phyloP scores from a whole-genome alignment of 2,329 filamentous ascomycete species.

The Talaromyces sp. region DNA sequence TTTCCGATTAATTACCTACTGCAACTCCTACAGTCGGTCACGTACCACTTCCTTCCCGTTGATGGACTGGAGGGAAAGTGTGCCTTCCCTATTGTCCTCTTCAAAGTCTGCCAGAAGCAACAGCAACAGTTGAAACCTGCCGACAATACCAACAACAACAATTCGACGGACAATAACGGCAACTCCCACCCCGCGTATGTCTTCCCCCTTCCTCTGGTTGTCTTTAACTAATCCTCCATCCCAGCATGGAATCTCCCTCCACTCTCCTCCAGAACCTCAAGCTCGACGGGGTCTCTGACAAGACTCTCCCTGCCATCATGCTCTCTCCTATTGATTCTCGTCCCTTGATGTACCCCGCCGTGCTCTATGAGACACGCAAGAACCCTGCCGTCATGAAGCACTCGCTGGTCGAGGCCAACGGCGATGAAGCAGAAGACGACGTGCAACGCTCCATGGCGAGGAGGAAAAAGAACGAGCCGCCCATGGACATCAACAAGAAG shows the following conservation, averaged over 20 bases:
- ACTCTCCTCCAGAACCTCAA: constrained; percentile 63
- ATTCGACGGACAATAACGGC: constrained; percentile 52
- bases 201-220: constrained; percentile 45
- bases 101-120: constrained; percentile 14
- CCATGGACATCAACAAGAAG: constrained; percentile 77
- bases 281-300: constrained; percentile 70
- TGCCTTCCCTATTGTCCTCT: constrained; percentile 12
- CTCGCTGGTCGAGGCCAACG: constrained; percentile 35
- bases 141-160: constrained; percentile 1
- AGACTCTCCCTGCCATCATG: constrained; percentile 79
- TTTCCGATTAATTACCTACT: constrained; percentile 15
- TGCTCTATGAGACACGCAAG: constrained; percentile 55
- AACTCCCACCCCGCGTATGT: constrained; percentile 60
- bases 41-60: constrained; percentile 7
- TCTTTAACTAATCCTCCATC: neutral
- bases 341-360: constrained; percentile 70
- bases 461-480: constrained; percentile 86
- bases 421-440: constrained; percentile 67
- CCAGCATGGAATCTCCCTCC: constrained; percentile 65
- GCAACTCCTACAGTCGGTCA: constrained; percentile 13
- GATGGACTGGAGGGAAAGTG: constrained; percentile 15
- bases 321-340: constrained; percentile 73
- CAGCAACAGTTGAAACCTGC: constrained; percentile 3
- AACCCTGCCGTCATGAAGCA: constrained; percentile 52
- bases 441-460: constrained; percentile 92